Conservation (phyloP, 2,329 filamentous ascomycete species). For the Aspergillus bombycis region DNA sequence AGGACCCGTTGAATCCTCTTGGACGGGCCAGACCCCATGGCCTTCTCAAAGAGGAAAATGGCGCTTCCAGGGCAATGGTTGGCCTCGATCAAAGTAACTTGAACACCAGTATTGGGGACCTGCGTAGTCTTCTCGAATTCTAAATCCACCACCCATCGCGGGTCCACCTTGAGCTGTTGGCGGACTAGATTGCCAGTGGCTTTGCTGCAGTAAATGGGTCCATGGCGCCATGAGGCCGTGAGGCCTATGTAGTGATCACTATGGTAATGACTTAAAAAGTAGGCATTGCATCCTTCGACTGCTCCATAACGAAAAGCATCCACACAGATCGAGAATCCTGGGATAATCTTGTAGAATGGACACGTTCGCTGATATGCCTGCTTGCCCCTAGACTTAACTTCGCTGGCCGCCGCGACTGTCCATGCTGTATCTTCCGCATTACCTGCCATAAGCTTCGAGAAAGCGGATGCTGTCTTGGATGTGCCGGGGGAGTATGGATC, state of each 20-base stretch:
- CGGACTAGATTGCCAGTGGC: constrained; percentile 89
- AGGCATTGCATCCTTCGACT: constrained; percentile 87
- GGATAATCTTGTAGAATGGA: constrained; percentile 98
- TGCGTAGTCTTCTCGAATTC: constrained; percentile 82
- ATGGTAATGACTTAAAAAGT: constrained; percentile 97
- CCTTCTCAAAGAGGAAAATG: constrained; percentile 88
- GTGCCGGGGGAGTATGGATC: constrained; percentile 69
- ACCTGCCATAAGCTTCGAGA: constrained; percentile 88
- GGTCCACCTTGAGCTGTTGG: constrained; percentile 81
- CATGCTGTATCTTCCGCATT: constrained; percentile 90
- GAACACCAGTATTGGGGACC: constrained; percentile 78
- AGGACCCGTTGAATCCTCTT: constrained; percentile 75
- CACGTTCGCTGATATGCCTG: constrained; percentile 88
- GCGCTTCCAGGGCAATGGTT: constrained; percentile 98
- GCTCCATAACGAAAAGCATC: constrained; percentile 96
- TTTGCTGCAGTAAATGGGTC: constrained; percentile 93
- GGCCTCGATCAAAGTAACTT: constrained; percentile 91
- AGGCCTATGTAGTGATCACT: constrained; percentile 96
- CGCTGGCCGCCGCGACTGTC: constrained; percentile 80
- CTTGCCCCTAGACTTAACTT: constrained; percentile 77
- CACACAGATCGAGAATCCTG: constrained; percentile 88
- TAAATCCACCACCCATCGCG: constrained; percentile 80
- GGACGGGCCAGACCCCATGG: constrained; percentile 61
- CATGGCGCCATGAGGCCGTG: constrained; percentile 85
- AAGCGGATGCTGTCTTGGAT: constrained; percentile 66